Evolutionary conservation across 2,329 filamentous ascomycete genomes (phyloP), one percentile per base, ranked within the genome.

Genomic region (Penicillium sp.): DNA sequence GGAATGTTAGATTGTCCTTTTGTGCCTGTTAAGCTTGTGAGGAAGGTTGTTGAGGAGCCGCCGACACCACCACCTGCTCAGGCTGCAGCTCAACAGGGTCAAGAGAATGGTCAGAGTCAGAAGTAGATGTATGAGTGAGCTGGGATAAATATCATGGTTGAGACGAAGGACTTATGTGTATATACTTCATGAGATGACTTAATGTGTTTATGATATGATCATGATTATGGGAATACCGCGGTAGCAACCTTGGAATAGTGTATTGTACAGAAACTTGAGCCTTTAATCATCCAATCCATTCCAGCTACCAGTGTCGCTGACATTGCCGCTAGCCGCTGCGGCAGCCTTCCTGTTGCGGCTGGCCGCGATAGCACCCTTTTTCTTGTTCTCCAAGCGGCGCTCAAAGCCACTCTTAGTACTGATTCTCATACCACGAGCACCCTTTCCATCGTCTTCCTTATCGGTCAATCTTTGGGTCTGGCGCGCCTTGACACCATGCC

Each of bases 401-500:
- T 80, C 78, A 62, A 75, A 81, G 14, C 78, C 78, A 59, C 78
- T 81, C 70, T 80, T 79, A 2, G 78, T 81, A 62, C 91, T 93
- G 66, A 97, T 97, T 69, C 85, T 85, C 22, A 84, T 81, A 16
- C 55, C 57, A 20, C 61, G 64, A 31, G 54, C 22, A 7, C 55
- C 55, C 69, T 81, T 81, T 37, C 76, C 77, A 32, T 74, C 74
- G 18, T 73, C 75, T 20, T 77, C 78, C 58, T 76, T 76, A 7
- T 75, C 74, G 51, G 74, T 76, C 13, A 72, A 66, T 32, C 74
- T 73, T 7, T 74, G 74, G 10, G 58, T 39, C 58, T 84, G 75
- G 42, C 92, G 81, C 3, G 85, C 87, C 73, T 92, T 89, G 10
- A 97, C 89, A 6, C 94, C 94, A 62, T 86, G 81, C 70, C 85